These are phyloP conservation scores for Prillingera fragicola DNA, from an alignment of 1,284 basidiomycete genomes.

Conservation along the genomic window DNA sequence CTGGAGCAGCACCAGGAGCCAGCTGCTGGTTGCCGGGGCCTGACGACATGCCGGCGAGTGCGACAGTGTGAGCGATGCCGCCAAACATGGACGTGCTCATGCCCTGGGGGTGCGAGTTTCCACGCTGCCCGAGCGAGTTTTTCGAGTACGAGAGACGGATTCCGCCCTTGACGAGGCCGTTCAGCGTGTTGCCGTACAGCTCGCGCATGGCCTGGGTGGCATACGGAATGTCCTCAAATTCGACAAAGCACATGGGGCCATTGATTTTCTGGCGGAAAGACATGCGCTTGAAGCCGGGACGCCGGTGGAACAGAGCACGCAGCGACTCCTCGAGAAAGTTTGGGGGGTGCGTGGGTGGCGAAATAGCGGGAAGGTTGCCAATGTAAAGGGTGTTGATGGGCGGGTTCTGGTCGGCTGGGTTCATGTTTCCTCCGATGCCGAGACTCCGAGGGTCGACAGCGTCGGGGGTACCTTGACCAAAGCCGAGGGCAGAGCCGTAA, in stretches of 20 bases:
- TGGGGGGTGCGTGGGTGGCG: conserved; percentile 58
- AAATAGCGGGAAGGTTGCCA: conserved; percentile 79
- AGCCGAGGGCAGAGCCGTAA: conserved; percentile 9
- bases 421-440: conserved; percentile 38
- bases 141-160: conserved; percentile 95
- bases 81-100: conserved; percentile 33
- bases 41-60: conserved; percentile 37
- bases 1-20: conserved; percentile 3
- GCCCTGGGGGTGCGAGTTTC: conserved; percentile 33
- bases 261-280: conserved; percentile 93
- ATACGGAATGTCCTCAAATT: conserved; percentile 84
- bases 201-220: conserved; percentile 82
- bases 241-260: conserved; percentile 95
- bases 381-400: conserved; percentile 92
- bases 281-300: conserved; percentile 80
- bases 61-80: conserved; percentile 44
- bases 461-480: conserved; percentile 5
- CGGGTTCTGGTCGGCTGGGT: conserved; percentile 72
- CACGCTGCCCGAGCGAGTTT: conserved; percentile 69
- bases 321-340: conserved; percentile 80
- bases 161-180: conserved; percentile 86
- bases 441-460: conserved; percentile 15
- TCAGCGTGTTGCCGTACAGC: conserved; percentile 83
- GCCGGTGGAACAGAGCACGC: conserved; percentile 69
- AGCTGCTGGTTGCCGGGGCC: conserved; percentile 9